These are phyloP conservation scores for Elongisporangium senticosum DNA, from an alignment of 352 stramenopile genomes.

Conservation along the genomic window DNA sequence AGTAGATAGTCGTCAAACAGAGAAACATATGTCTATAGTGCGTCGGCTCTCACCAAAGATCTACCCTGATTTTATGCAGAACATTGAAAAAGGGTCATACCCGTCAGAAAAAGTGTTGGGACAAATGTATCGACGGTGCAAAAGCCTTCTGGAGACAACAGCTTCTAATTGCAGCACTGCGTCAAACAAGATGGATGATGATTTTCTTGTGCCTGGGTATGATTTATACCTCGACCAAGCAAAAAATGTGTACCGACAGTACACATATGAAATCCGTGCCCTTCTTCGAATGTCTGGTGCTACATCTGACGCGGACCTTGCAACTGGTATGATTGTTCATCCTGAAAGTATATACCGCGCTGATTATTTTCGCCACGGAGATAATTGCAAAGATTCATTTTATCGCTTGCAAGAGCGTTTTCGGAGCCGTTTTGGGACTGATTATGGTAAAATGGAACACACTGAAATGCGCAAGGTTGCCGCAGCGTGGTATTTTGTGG, in stretches of 20 bases:
- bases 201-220: slow-evolving; percentile 51
- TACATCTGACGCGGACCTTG: slow-evolving; percentile 54
- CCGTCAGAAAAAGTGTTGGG: slow-evolving; percentile 67
- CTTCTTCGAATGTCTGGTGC: slow-evolving; percentile 63
- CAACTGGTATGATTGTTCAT: slow-evolving; percentile 70
- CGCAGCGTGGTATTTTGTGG: slow-evolving; percentile 64
- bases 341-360: slow-evolving; percentile 48
- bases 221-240: slow-evolving; percentile 33
- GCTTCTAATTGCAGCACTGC: slow-evolving; percentile 16
- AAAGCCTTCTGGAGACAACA: slow-evolving; percentile 40
- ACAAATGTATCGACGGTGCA: slow-evolving; percentile 65
- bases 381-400: slow-evolving; percentile 65
- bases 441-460: slow-evolving; percentile 11
- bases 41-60: slow-evolving; percentile 36
- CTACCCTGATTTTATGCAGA: slow-evolving; percentile 84
- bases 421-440: slow-evolving; percentile 34
- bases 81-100: slow-evolving; percentile 56
- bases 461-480: slow-evolving; percentile 36
- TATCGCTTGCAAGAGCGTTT: slow-evolving; percentile 40
- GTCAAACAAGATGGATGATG: slow-evolving; percentile 36
- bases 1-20: slow-evolving; percentile 57
- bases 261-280: slow-evolving; percentile 47
- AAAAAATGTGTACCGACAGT: slow-evolving; percentile 49
- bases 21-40: slow-evolving; percentile 53
- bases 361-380: slow-evolving; percentile 76